phyloP scores from a whole-genome alignment of 2,329 filamentous ascomycete genomes.

The Botrytis byssoidea region DNA sequence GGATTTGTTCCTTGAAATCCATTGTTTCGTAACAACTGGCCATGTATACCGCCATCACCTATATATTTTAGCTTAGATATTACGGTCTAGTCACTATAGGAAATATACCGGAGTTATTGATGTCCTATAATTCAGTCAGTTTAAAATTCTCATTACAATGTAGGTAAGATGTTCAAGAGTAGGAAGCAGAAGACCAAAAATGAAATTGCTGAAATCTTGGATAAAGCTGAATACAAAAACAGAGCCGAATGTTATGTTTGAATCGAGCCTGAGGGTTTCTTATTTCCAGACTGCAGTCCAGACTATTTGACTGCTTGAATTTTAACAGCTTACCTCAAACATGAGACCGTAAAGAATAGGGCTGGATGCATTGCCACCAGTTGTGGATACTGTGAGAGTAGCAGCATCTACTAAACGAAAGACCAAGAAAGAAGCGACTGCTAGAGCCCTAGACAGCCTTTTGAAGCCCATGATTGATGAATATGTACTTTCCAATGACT shows the following conservation, averaged over 20 bases:
- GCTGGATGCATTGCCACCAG: slow-evolving; percentile 28
- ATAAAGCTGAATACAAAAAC: background rate
- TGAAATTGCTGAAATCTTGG: background rate
- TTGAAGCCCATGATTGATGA: background rate
- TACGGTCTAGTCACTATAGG: background rate
- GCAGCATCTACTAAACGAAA: background rate
- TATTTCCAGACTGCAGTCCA: background rate
- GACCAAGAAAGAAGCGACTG: background rate
- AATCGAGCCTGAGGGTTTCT: background rate
- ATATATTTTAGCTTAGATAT: slow-evolving; percentile 32
- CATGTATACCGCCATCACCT: slow-evolving; percentile 67
- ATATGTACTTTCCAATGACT: background rate
- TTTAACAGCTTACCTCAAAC: slow-evolving; percentile 24
- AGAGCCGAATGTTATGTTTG: background rate
- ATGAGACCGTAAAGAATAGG: slow-evolving; percentile 28
- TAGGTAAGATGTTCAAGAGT: background rate
- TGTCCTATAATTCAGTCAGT: slow-evolving; percentile 7
- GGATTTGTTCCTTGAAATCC: slow-evolving; percentile 55
- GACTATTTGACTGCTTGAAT: background rate
- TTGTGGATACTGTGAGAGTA: slow-evolving; percentile 24
- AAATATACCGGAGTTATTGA: slow-evolving; percentile 15
- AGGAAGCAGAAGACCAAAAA: background rate
- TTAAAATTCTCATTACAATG: background rate
- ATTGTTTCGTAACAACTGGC: slow-evolving; percentile 65
- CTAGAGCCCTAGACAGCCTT: background rate